Conservation (phyloP, 805 yeast genomes). For the Barnettozyma botsteinii region DNA sequence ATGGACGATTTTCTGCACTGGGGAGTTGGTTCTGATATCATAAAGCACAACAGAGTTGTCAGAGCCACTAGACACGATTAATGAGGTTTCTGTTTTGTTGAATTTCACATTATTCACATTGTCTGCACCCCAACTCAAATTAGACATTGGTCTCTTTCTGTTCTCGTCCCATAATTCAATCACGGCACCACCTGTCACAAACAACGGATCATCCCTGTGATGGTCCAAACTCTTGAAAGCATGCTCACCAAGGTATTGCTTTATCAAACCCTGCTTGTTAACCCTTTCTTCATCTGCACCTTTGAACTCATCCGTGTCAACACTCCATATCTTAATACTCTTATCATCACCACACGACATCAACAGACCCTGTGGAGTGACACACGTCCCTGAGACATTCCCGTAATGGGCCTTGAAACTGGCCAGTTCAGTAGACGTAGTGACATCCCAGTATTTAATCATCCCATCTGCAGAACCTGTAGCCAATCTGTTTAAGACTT, state of each 20-base stretch:
- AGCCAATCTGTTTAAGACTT: constrained; percentile 67
- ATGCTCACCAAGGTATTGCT: constrained; percentile 78
- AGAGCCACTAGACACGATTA: constrained; percentile 83
- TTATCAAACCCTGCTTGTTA: constrained; percentile 50
- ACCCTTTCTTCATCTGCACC: constrained; percentile 30
- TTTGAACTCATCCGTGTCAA: constrained; percentile 46
- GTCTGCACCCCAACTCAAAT: constrained; percentile 96
- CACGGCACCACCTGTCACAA: constrained; percentile 88
- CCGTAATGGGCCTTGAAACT: constrained; percentile 88
- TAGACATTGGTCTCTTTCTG: constrained; percentile 69
- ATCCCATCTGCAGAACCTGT: constrained; percentile 95
- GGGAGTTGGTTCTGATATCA: constrained; percentile 85
- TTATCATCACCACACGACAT: constrained; percentile 90
- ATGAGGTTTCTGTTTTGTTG: constrained; percentile 83
- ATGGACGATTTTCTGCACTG: constrained; percentile 86
- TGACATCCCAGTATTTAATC: constrained; percentile 88
- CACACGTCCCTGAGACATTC: constrained; percentile 77
- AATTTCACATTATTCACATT: constrained; percentile 77
- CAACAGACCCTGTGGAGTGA: constrained; percentile 47
- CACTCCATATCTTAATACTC: constrained; percentile 85
- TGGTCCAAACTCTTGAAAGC: constrained; percentile 84
- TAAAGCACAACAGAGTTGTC: constrained; percentile 89
- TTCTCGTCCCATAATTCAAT: constrained; percentile 90
- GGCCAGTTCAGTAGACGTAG: constrained; percentile 66
- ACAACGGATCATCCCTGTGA: constrained; percentile 63